Base-by-base conservation (phyloP, 306 rosid species). In the Mimosa bimucronata region DNA sequence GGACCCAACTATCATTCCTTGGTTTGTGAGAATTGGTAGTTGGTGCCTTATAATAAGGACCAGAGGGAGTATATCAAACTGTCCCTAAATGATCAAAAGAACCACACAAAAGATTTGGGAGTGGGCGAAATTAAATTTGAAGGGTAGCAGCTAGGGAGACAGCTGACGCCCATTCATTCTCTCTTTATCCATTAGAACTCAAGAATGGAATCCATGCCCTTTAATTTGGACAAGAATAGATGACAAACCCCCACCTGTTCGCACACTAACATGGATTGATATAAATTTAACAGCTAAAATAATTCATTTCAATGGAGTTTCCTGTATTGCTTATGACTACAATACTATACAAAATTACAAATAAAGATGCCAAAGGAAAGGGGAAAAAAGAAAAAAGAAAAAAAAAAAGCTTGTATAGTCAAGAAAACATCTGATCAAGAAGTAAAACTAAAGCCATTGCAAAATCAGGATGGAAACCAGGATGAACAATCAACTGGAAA, bases 401-500 rank as follows among this genome's bases (percentile, higher is more conserved):
- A n/a, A n/a, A n/a, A n/a, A n/a, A n/a, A n/a, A n/a, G n/a, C n/a
- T n/a, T n/a, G n/a, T n/a, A 14, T n/a, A 66, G 62, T 80, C 71
- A 88, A 16, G 90, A 85, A 78, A 88, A 91, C 97, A 92, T 90
- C 75, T 90, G 98, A 83, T 94, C 94, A 26, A 94, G 86, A 3
- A 89, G 77, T 19, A 91, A 79, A 84, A 94, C 88, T 50, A 94
- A 83, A 66, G 91, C 95, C 98, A 94, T 94, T 9, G 97, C 98
- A 73, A 92, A 87, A 25, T 73, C 87, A 48, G 92, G 81, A 86
- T 92, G 91, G 77, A 92, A 90, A 0, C 88, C 92, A 2, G 97
- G 91, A 12, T 85, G 85, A 75, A 91, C 92, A 77, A 90, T 58
- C 83, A 94, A 79, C 66, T 88, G 91, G 77, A 94, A 94, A 83